Conservation (phyloP, 108 stramenopile genomes). For the Cyclotella baltica region DNA sequence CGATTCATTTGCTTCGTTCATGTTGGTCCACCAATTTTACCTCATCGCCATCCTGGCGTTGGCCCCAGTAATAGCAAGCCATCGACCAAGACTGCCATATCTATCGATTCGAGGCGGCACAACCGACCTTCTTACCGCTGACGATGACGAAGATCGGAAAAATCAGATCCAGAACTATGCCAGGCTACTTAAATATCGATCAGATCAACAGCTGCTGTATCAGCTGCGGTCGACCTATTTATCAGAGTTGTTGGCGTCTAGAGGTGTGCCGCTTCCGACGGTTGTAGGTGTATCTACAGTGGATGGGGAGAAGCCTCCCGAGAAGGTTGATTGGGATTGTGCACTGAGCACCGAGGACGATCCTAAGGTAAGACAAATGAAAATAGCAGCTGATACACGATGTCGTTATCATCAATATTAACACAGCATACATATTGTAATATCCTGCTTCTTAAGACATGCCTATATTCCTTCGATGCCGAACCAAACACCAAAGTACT, state of each 20-base stretch:
- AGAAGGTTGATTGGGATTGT: conserved; percentile 91
- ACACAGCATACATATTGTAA: not conserved
- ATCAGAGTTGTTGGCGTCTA: conserved; percentile 72
- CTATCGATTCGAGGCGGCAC: not conserved
- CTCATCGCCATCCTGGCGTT: conserved; percentile 2
- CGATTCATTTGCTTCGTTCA: too few species aligned
- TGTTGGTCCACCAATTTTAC: not conserved
- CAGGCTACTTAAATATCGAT: conserved; percentile 53
- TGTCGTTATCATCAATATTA: not conserved
- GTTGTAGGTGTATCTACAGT: conserved; percentile 61
- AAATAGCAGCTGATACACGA: not conserved
- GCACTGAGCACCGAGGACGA: conserved; percentile 70
- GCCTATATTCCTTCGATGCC: conserved; percentile 84
- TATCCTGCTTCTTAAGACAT: conserved; percentile 24
- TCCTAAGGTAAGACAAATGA: conserved; percentile 53
- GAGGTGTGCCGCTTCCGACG: conserved; percentile 71
- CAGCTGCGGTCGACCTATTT: conserved; percentile 74
- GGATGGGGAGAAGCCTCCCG: conserved; percentile 64
- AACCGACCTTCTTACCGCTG: not conserved
- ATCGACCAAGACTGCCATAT: not conserved
- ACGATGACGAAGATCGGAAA: conserved; percentile 23
- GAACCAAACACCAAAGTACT: conserved; percentile 82
- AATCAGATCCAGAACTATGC: conserved; percentile 24
- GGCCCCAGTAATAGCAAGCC: not conserved
- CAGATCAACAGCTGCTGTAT: conserved; percentile 75